phyloP scores from a whole-genome alignment of 1,284 basidiomycete species.

The Phaffia rhodozyma region DNA sequence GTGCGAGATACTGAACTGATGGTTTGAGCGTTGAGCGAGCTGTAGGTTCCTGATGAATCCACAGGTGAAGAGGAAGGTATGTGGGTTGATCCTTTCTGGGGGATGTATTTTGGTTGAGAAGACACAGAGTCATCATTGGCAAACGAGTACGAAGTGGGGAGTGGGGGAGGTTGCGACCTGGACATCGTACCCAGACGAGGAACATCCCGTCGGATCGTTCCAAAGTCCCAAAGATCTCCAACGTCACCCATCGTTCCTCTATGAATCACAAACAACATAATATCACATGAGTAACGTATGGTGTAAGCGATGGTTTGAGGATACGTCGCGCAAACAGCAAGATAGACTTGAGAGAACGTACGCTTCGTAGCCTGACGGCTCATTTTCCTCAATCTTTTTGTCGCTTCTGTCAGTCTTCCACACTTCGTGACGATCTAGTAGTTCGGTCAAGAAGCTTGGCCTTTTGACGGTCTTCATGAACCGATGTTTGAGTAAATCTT shows the following conservation, averaged over 20 bases:
- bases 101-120: slow-evolving; percentile 1
- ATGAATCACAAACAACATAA: slow-evolving; percentile 22
- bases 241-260: slow-evolving; percentile 49
- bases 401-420: slow-evolving; percentile 84
- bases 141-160: slow-evolving; percentile 6
- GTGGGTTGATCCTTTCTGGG: slow-evolving; percentile 10
- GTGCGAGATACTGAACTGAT: no score
- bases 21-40: background rate
- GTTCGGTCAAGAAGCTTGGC: slow-evolving; percentile 81
- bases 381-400: slow-evolving; percentile 57
- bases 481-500: slow-evolving; percentile 88
- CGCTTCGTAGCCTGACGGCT: slow-evolving; percentile 47
- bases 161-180: slow-evolving; percentile 23
- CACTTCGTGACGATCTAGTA: slow-evolving; percentile 85
- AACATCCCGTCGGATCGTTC: slow-evolving; percentile 56
- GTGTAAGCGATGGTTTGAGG: background rate
- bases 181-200: slow-evolving; percentile 20
- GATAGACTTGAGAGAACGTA: slow-evolving; percentile 32
- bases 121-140: background rate
- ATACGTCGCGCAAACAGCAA: background rate
- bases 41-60: background rate
- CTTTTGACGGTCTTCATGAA: slow-evolving; percentile 92
- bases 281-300: slow-evolving; percentile 2
- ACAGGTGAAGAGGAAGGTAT: slow-evolving; percentile 1
- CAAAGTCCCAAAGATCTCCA: slow-evolving; percentile 92